Evolutionary conservation across 805 yeast genomes (phyloP).

Genomic region (Saccharomycopsis capsularis): DNA sequence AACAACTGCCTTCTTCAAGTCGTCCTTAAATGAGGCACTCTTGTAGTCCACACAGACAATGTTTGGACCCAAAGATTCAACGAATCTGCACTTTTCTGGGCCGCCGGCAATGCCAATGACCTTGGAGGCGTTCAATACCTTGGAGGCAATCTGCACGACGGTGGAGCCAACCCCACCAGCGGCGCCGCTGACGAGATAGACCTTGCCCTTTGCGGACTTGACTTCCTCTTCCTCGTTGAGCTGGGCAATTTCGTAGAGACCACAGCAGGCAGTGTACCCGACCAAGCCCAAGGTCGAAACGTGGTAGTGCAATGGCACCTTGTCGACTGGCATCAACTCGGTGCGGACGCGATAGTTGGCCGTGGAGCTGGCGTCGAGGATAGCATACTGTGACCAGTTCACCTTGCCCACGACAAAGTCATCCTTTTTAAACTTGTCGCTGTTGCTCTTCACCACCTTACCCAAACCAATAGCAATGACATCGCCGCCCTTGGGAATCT

Average conservation of each 20-base stretch:
- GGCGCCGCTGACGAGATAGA: constrained; percentile 54
- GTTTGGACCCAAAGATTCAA: constrained; percentile 49
- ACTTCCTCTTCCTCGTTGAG: constrained; percentile 34
- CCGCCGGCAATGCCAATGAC: constrained; percentile 62
- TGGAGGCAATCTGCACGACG: constrained; percentile 50
- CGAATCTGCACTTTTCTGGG: constrained; percentile 44
- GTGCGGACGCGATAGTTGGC: constrained; percentile 20
- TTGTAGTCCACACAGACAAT: constrained; percentile 48
- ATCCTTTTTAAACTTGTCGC: constrained; percentile 36
- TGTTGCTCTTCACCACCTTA: constrained; percentile 42
- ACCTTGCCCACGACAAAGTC: constrained; percentile 35
- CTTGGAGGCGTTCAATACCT: constrained; percentile 43
- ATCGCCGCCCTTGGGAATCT: constrained; percentile 35
- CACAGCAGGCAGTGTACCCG: constrained; percentile 55
- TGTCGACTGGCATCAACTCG: not conserved
- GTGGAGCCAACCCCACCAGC: constrained; percentile 69
- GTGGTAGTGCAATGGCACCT: constrained; percentile 2
- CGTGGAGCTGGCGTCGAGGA: constrained; percentile 25
- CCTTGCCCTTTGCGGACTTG: constrained; percentile 30
- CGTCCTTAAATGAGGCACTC: constrained; percentile 32
- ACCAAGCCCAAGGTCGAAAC: constrained; percentile 43
- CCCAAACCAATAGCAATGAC: constrained; percentile 47
- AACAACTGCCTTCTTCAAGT: constrained; percentile 35
- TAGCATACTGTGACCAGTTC: constrained; percentile 44
- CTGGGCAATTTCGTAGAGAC: constrained; percentile 43